Evolutionary conservation across 768 basidiomycete genomes (phyloP), one percentile per base, ranked within the genome.

Genomic region (Tylopilus subfusipes): DNA sequence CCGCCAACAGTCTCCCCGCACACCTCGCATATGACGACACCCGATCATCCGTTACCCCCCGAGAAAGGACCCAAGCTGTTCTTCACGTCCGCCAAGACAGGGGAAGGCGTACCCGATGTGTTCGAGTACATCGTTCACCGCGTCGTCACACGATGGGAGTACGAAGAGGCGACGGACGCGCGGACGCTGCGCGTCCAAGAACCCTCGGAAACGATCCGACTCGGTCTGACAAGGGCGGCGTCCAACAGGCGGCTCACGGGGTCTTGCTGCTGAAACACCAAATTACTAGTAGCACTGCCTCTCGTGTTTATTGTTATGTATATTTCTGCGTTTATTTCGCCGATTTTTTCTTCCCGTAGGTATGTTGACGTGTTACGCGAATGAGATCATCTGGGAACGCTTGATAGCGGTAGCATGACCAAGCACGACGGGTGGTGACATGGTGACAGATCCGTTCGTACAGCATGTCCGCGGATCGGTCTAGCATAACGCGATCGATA

Each of bases 81-180:
- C 68, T 85, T 87, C 63, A 82, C 87, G 7, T 88, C 85, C 1
- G 89, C 90, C 3, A 89, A 89, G 70, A 89, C 86, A 5, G 90
- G 90, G 0, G 78, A 81, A 33, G 84, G 86, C 9, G 87, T 91
- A 0, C 47, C 64, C 1, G 85, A 84, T 1, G 84, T 90, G n/a
- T 93, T 92, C 62, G 85, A 82, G 65, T 90, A 90, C 62, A 75
- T 93, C 39, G 86, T 82, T 5, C 63, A 70, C 46, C 74, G 88
- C 25, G 85, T 92, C 10, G 76, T 84, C 33, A 63, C 66, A 57
- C 72, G 78, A 56, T 85, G 83, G 82, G 89, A 85, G 62, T 82
- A 82, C 62, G 85, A 89, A 52, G 88, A 86, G 51, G 72, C 73
- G 14, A 52, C 77, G 12, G 83, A 84, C 29, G 74, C 75, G 27